Conservation (phyloP, 768 basidiomycete species). For the Epithele typhae region DNA sequence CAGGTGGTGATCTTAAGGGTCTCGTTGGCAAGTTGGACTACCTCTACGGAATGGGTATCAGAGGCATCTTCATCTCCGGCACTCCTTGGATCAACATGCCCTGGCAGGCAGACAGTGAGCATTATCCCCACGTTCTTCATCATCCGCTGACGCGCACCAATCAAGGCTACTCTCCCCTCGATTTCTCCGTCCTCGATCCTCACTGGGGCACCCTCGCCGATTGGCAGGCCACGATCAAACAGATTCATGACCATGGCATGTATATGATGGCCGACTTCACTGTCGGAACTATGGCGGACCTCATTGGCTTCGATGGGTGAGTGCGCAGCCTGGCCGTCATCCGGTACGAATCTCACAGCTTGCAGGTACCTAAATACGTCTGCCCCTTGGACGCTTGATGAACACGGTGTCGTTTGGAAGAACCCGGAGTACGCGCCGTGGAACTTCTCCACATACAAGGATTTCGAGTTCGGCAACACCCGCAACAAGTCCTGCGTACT, state of each 20-base stretch:
- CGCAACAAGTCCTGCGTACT: conserved; percentile 73
- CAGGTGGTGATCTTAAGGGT: conserved; percentile 86
- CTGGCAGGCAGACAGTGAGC: conserved; percentile 95
- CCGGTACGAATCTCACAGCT: conserved; percentile 8
- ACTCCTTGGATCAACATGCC: conserved; percentile 93
- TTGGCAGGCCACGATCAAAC: conserved; percentile 73
- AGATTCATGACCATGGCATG: conserved; percentile 79
- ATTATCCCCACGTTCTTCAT: no score
- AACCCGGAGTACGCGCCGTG: conserved; percentile 73
- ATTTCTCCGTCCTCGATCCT: conserved; percentile 86
- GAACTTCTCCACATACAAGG: conserved; percentile 81
- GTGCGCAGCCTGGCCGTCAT: conserved; percentile 20
- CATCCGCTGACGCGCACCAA: conserved; percentile 2
- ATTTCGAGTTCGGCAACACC: conserved; percentile 73
- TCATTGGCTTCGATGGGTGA: conserved; percentile 82
- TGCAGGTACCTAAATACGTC: conserved; percentile 71
- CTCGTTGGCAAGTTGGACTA: conserved; percentile 76
- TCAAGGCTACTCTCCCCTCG: conserved; percentile 87
- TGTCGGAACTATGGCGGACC: conserved; percentile 86
- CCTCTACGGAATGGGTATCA: conserved; percentile 83
- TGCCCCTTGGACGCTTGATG: conserved; percentile 72
- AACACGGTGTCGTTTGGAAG: conserved; percentile 76
- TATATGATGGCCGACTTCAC: conserved; percentile 94
- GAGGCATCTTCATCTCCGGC: conserved; percentile 85
- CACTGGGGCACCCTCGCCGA: conserved; percentile 86